These are phyloP conservation scores for Hypericum androsaemum DNA, from an alignment of 345 rosid species.

Conservation along the genomic window DNA sequence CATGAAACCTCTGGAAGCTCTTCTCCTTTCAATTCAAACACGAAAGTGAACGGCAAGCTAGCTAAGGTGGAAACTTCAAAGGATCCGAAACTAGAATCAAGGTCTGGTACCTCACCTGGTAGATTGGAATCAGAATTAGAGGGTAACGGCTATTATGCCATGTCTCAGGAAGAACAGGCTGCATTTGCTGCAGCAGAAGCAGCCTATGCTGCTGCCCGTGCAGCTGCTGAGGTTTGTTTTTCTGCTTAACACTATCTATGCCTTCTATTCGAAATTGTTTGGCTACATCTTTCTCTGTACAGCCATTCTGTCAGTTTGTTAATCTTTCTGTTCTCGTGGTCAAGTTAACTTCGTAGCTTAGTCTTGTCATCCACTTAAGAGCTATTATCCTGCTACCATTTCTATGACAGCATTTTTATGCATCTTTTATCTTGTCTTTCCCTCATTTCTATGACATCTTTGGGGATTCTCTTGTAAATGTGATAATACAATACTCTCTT, in stretches of 20 bases:
- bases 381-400: too few relatives aligned
- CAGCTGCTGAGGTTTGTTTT: conserved; percentile 76
- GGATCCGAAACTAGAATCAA: conserved; percentile 25
- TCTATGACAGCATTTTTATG: too few relatives aligned
- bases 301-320: too few relatives aligned
- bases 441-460: neutral
- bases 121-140: conserved; percentile 26
- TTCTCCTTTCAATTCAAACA: conserved; percentile 20
- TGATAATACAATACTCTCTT: conserved; percentile 4
- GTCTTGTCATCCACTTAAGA: too few relatives aligned
- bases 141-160: conserved; percentile 35
- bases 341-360: too few relatives aligned
- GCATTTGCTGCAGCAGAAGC: conserved; percentile 93
- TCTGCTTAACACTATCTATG: conserved; percentile 6
- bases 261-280: conserved; percentile 1
- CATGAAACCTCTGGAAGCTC: conserved; percentile 26
- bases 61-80: conserved; percentile 22
- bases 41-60: conserved; percentile 38
- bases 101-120: conserved; percentile 22
- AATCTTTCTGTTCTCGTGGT: too few relatives aligned
- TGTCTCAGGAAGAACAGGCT: conserved; percentile 89
- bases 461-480: neutral
- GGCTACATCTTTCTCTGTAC: neutral
- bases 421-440: neutral
- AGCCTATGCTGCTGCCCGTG: conserved; percentile 73